Evolutionary conservation across 2,329 filamentous ascomycete genomes (phyloP).

Genomic region (Blastomyces gilchristii): DNA sequence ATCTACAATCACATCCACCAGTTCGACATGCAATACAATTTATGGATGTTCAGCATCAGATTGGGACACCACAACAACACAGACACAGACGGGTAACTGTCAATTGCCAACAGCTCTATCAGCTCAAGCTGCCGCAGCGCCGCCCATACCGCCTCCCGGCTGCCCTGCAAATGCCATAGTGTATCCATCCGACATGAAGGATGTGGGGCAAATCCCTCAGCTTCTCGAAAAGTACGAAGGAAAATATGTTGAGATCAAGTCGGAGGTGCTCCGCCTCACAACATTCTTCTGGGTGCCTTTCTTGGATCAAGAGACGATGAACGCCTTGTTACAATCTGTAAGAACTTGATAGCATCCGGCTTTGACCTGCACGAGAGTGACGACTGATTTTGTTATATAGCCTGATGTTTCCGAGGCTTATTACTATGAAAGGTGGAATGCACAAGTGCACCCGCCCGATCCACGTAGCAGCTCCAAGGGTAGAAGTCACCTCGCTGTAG

Average conservation of each 20-base stretch:
- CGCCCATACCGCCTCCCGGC: background rate
- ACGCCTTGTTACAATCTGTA: conserved; percentile 1
- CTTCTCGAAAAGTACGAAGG: background rate
- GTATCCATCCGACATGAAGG: background rate
- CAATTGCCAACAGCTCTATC: background rate
- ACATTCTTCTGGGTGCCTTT: conserved; percentile 1
- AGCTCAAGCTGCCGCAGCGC: background rate
- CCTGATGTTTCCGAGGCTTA: background rate
- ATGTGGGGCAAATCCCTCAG: background rate
- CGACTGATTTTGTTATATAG: background rate
- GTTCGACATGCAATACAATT: background rate
- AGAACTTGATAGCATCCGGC: background rate
- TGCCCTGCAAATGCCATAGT: conserved; percentile 2
- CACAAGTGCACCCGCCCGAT: background rate
- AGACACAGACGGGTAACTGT: background rate
- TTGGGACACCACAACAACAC: conserved; percentile 1
- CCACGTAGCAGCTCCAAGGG: background rate
- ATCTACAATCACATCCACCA: background rate
- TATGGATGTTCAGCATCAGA: conserved; percentile 1
- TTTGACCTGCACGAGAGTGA: background rate
- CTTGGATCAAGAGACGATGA: background rate
- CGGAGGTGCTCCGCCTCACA: background rate
- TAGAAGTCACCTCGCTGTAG: background rate
- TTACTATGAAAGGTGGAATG: background rate
- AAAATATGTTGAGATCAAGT: conserved; percentile 1